Base-by-base conservation (phyloP, 1,284 basidiomycete genomes). In the Leccinum angustisporum region DNA sequence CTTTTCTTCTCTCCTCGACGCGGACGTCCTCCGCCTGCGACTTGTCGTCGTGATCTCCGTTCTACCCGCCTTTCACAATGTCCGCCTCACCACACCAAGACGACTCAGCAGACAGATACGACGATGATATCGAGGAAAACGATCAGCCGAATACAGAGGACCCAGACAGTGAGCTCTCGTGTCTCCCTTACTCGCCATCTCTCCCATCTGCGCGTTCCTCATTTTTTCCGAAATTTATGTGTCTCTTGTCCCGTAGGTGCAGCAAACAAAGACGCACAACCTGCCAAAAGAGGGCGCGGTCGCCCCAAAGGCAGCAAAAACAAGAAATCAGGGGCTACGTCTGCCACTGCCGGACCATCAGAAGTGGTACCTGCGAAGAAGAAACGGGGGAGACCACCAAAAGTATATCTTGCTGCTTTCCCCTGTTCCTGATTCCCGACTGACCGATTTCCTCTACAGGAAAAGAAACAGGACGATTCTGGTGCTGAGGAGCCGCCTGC, bases 221-320 rank as follows among this genome's bases (percentile, higher is more conserved):
- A 21, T 46, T 43, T 31, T 9, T 74, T 72, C 51, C 55, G 25
- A 56, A 62, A 63, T 64, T 68, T 68, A 61, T 69, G n/a, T 54
- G 5, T 61, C 21, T 5, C 61, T 58, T 61, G 53, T 31, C 53
- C 46, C 70, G 72, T 62, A 52, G 56, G 61, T 59, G 50, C 72
- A 60, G 51, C 71, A 54, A 58, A 69, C 58, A 74, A 62, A 61
- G 74, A 72, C 52, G 60, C 80, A 74, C 69, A 71, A 57, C 70
- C 78, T 62, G 59, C 72, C 65, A 92, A 91, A 78, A 86, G 90
- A 69, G 84, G 87, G 70, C 83, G 90, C 56, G 90, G 90, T 58
- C 84, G 90, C 65, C 91, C 90, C 63, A 91, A 87, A 75, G 90
- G 90, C 71, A 89, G 87, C 76, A 92, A 88, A 78, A 92, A 92